A percentile compares a stretch with the other conserved stretches of the same genome.
These are phyloP conservation scores for Bipolaris victoriae DNA, from an alignment of 2,329 filamentous ascomycete genomes.

Conservation along the genomic window DNA sequence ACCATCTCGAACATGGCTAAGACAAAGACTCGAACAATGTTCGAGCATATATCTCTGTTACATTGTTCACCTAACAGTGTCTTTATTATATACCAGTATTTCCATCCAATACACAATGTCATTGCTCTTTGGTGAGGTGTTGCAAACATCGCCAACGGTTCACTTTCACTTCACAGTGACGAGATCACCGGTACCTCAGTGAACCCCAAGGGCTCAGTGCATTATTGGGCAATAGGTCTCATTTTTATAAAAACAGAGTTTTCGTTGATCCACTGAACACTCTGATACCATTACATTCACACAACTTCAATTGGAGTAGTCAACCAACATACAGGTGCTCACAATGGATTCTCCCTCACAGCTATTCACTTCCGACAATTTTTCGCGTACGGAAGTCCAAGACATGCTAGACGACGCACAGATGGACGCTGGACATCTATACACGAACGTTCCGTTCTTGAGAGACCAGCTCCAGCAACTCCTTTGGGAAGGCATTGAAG, in stretches of 20 bases:
- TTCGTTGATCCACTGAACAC: not conserved
- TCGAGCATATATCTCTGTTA: not conserved
- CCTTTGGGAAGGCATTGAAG: slow-evolving; percentile 1
- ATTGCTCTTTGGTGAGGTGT: not conserved
- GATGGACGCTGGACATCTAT: slow-evolving; percentile 1
- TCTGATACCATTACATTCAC: not conserved
- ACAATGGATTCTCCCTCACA: not conserved
- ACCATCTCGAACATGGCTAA: not conserved
- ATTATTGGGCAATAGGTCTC: not conserved
- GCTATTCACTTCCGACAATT: not conserved
- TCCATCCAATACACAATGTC: not conserved
- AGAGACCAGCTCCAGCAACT: slow-evolving; percentile 4
- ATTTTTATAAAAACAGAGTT: too few species aligned
- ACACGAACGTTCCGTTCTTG: slow-evolving; percentile 4
- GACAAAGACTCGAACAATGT: not conserved
- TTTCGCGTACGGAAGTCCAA: slow-evolving; percentile 7
- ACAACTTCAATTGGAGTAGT: not conserved
- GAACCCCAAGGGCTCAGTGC: not conserved
- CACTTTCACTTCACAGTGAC: not conserved
- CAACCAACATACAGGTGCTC: not conserved
- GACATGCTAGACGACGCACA: slow-evolving; percentile 13
- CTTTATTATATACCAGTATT: not conserved
- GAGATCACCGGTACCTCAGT: not conserved
- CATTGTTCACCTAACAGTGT: not conserved
- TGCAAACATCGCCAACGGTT: not conserved